A percentile compares a stretch with the other conserved stretches of the same genome.
These are phyloP conservation scores for Tremellales sp. DNA, from an alignment of 1,284 basidiomycete genomes.

Conservation along the genomic window DNA sequence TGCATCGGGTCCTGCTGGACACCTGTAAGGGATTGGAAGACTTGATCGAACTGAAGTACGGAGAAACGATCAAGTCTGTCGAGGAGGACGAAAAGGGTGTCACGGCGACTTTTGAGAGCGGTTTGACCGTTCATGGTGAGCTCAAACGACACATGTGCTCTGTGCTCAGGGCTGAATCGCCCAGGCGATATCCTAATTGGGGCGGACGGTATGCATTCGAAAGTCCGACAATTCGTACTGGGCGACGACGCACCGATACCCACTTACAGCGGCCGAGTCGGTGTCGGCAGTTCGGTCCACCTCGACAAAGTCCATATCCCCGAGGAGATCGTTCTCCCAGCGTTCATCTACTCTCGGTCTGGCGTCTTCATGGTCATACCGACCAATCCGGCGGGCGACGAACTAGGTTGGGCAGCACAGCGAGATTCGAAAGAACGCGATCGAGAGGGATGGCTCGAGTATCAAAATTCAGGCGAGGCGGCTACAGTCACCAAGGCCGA, in stretches of 20 bases:
- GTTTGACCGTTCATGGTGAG: conserved; percentile 9
- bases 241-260: conserved; percentile 7
- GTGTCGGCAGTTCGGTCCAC: conserved; percentile 16
- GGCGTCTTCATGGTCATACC: conserved; percentile 23
- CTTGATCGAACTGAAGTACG: conserved; percentile 12
- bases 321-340: conserved; percentile 11
- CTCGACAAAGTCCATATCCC: neutral
- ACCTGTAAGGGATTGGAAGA: conserved; percentile 8
- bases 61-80: conserved; percentile 11
- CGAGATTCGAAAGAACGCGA: conserved; percentile 5
- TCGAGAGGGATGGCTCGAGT: conserved; percentile 20
- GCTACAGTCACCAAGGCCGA: conserved; percentile 12
- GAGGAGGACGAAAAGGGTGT: conserved; percentile 14
- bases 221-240: conserved; percentile 15
- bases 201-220: conserved; percentile 18
- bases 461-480: conserved; percentile 15
- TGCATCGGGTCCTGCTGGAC: conserved; percentile 17
- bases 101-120: conserved; percentile 12
- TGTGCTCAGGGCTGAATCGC: neutral
- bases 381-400: conserved; percentile 11
- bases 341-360: conserved; percentile 14
- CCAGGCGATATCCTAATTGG: conserved; percentile 20
- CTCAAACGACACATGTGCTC: neutral
- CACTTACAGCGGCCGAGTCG: conserved; percentile 10
- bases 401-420: conserved; percentile 19